Conservation (phyloP, 208 protist genomes). For the Trypanosoma caninum region DNA sequence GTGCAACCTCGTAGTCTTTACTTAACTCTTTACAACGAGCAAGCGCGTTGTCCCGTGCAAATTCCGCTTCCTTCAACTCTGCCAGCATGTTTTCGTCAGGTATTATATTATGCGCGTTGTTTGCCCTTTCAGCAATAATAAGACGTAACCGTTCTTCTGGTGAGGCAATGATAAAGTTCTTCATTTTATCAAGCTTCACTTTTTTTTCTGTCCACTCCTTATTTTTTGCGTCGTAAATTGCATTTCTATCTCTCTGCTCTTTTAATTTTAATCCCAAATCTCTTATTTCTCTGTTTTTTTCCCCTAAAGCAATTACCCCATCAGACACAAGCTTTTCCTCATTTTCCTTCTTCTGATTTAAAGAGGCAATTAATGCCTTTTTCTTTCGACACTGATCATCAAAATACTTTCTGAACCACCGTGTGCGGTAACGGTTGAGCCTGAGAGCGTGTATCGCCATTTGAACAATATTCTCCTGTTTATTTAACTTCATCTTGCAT, state of each 20-base stretch:
- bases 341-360: constrained; percentile 25
- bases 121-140: constrained; percentile 23
- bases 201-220: constrained; percentile 32
- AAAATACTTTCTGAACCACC: constrained; percentile 26
- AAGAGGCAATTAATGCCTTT: constrained; percentile 34
- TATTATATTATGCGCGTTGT: constrained; percentile 17
- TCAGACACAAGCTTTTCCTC: constrained; percentile 46
- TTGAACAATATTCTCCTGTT: constrained; percentile 25
- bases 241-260: constrained; percentile 28
- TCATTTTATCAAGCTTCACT: constrained; percentile 38
- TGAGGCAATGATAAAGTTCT: constrained; percentile 50
- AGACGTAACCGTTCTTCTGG: constrained; percentile 44
- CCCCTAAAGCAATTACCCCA: too few relatives aligned
- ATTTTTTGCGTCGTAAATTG: constrained; percentile 28
- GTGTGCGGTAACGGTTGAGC: constrained; percentile 42
- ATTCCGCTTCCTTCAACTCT: constrained; percentile 26
- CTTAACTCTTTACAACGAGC: constrained; percentile 27
- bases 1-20: constrained; percentile 46
- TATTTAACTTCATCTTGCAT: constrained; percentile 2
- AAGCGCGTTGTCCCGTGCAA: constrained; percentile 17
- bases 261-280: constrained; percentile 40
- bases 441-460: constrained; percentile 38
- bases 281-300: constrained; percentile 35
- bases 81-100: constrained; percentile 29
- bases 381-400: constrained; percentile 34